Conservation (phyloP, 2,329 filamentous ascomycete species). For the Microcera coccophila region DNA sequence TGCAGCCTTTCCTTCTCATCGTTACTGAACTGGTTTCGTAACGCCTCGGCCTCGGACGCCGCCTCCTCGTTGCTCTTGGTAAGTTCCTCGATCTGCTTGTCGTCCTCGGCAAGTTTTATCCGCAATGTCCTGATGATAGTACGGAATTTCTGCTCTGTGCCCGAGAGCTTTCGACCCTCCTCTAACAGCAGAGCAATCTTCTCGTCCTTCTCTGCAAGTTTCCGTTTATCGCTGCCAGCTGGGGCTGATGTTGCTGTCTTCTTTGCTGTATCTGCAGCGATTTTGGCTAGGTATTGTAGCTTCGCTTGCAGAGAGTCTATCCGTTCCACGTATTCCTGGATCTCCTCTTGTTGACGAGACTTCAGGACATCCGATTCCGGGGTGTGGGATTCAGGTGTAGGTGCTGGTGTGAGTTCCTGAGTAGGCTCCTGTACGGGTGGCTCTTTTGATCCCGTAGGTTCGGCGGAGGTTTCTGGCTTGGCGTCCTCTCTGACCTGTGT, state of each 20-base stretch:
- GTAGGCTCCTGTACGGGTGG: background rate
- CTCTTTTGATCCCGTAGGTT: background rate
- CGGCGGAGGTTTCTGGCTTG: background rate
- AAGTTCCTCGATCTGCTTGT: constrained; percentile 60
- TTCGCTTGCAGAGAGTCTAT: constrained; percentile 92
- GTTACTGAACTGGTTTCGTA: constrained; percentile 47
- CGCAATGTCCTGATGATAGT: constrained; percentile 79
- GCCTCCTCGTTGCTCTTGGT: constrained; percentile 58
- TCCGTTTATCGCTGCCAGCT: constrained; percentile 67
- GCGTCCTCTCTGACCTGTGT: background rate
- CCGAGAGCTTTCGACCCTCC: constrained; percentile 85
- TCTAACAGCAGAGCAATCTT: constrained; percentile 86
- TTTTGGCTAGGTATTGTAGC: constrained; percentile 78
- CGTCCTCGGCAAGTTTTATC: constrained; percentile 60
- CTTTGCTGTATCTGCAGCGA: constrained; percentile 72
- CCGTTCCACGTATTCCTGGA: constrained; percentile 77
- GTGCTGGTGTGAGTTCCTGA: constrained; percentile 6
- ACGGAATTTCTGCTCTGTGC: constrained; percentile 79
- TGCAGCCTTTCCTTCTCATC: constrained; percentile 54
- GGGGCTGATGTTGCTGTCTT: constrained; percentile 60
- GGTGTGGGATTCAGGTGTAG: background rate
- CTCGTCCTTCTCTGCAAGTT: constrained; percentile 83
- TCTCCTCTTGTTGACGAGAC: constrained; percentile 66
- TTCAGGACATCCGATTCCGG: constrained; percentile 25
- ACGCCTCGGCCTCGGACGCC: constrained; percentile 44